A percentile compares a stretch with the other conserved stretches of the same genome.
Conservation (phyloP, 768 basidiomycete species). For the Pleurotus sapidus region DNA sequence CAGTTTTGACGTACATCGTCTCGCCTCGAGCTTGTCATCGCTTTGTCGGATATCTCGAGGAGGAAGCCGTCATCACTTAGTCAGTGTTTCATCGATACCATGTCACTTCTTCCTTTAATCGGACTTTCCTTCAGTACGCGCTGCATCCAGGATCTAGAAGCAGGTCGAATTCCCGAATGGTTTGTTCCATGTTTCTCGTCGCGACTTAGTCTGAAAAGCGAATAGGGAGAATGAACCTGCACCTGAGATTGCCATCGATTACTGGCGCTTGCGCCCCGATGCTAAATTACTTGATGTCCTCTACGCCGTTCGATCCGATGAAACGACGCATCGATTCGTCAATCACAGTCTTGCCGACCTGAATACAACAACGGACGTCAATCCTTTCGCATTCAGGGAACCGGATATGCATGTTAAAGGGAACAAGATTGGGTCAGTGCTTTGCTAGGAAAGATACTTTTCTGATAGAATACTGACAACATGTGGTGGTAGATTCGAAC, state of each 20-base stretch:
- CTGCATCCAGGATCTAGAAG: conserved; percentile 81
- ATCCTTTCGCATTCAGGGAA: conserved; percentile 87
- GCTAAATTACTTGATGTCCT: conserved; percentile 87
- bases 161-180: conserved; percentile 82
- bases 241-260: conserved; percentile 90
- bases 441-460: neutral
- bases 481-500: conserved; percentile 50
- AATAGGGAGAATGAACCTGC: conserved; percentile 66
- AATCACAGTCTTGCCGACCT: conserved; percentile 88
- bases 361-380: conserved; percentile 71
- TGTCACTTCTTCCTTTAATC: neutral
- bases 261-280: conserved; percentile 77
- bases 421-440: conserved; percentile 62
- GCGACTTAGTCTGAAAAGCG: neutral
- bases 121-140: conserved; percentile 50
- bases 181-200: conserved; percentile 19
- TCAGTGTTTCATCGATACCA: conserved; percentile 33
- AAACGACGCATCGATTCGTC: conserved; percentile 91
- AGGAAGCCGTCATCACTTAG: conserved; percentile 95
- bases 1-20: conserved; percentile 76
- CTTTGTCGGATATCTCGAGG: conserved; percentile 90
- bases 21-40: conserved; percentile 80
- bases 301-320: conserved; percentile 90
- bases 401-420: conserved; percentile 88
- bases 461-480: conserved; percentile 7